Conservation (phyloP, 345 rosid genomes). For the Cochlearia excelsa region DNA sequence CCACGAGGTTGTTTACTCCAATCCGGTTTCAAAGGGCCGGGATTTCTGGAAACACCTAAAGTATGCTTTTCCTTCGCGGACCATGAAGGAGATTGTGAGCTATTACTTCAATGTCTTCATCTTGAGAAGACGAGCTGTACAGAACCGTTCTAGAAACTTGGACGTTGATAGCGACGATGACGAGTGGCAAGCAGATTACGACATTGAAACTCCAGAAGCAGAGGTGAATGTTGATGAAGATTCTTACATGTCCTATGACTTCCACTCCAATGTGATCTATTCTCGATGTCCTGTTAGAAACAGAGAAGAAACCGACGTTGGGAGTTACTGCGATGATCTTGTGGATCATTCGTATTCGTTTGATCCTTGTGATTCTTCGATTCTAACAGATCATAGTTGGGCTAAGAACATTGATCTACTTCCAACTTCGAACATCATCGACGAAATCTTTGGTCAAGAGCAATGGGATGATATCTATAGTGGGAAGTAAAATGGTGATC, state of each 20-base stretch:
- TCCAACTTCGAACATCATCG: too few relatives aligned
- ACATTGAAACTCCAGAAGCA: neutral
- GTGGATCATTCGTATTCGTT: too few relatives aligned
- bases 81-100: slow-evolving; percentile 57
- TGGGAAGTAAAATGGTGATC: too few relatives aligned
- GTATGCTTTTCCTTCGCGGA: slow-evolving; percentile 53
- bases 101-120: slow-evolving; percentile 79
- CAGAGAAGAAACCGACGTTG: neutral
- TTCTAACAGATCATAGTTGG: too few relatives aligned
- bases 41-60: slow-evolving; percentile 72
- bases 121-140: slow-evolving; percentile 57
- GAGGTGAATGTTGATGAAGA: slow-evolving; percentile 33
- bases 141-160: slow-evolving; percentile 54
- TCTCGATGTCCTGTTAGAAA: slow-evolving; percentile 22
- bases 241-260: slow-evolving; percentile 53
- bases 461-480: too few relatives aligned
- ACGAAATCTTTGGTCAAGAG: too few relatives aligned
- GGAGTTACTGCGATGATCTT: too few relatives aligned
- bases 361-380: too few relatives aligned
- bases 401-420: too few relatives aligned
- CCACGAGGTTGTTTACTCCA: slow-evolving; percentile 55
- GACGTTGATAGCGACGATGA: slow-evolving; percentile 84
- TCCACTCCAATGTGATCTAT: slow-evolving; percentile 34
- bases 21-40: slow-evolving; percentile 48
- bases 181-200: slow-evolving; percentile 49